Percentiles rank a stretch among this genome's conserved stretches.
Evolutionary conservation across 1,284 basidiomycete species (phyloP).

Genomic region (Cutaneotrichosporon cavernicola): DNA sequence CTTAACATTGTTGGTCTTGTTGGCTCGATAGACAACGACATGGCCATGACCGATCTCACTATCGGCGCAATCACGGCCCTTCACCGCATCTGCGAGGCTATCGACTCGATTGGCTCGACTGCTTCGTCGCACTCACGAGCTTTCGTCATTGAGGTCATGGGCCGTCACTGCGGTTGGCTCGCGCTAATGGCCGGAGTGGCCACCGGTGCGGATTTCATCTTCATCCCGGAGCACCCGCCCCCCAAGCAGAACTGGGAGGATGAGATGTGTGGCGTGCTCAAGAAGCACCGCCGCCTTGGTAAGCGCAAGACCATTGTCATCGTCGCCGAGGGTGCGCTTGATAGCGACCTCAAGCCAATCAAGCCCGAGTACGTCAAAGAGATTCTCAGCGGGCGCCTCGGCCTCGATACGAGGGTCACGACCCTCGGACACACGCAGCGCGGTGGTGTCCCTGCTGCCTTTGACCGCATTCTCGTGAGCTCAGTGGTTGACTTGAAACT

Average conservation of each 20-base stretch:
- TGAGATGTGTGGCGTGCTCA: constrained; percentile 85
- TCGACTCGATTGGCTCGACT: constrained; percentile 97
- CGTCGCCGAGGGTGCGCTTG: constrained; percentile 92
- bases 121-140: constrained; percentile 94
- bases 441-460: constrained; percentile 88
- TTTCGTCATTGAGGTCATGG: constrained; percentile 99
- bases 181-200: constrained; percentile 89
- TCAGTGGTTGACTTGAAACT: background rate
- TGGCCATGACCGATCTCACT: constrained; percentile 95
- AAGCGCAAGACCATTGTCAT: constrained; percentile 99
- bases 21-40: constrained; percentile 98
- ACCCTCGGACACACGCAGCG: constrained; percentile 96
- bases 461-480: constrained; percentile 83
- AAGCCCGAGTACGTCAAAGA: constrained; percentile 85
- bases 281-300: constrained; percentile 84
- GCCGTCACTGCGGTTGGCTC: constrained; percentile 96
- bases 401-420: constrained; percentile 95
- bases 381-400: constrained; percentile 78
- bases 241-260: constrained; percentile 77
- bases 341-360: constrained; percentile 83
- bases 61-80: constrained; percentile 95
- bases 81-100: constrained; percentile 93
- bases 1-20: constrained; percentile 96
- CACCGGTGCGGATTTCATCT: constrained; percentile 93
- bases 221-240: constrained; percentile 93